Conservation (phyloP, 352 stramenopile species). For the Phytophthora quininea region DNA sequence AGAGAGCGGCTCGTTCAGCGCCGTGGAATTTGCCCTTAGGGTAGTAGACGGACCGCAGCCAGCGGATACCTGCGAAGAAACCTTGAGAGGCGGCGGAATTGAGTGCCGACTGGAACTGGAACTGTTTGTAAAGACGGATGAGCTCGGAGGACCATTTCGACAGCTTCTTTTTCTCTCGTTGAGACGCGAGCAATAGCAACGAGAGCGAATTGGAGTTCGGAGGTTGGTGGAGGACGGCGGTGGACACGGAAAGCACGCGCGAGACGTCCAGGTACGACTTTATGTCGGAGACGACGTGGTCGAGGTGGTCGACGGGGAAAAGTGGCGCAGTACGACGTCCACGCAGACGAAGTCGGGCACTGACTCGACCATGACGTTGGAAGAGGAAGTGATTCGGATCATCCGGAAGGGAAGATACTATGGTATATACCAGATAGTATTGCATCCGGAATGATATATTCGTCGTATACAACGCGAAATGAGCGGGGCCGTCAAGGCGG, state of each 20-base stretch:
- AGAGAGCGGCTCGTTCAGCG: conserved; percentile 40
- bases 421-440: not conserved
- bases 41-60: conserved; percentile 37
- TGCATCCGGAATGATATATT: conserved; percentile 3
- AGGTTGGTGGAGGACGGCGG: conserved; percentile 30
- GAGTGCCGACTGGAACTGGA: conserved; percentile 40
- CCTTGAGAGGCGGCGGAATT: conserved; percentile 35
- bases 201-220: conserved; percentile 15
- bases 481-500: too few species aligned
- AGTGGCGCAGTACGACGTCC: conserved; percentile 35
- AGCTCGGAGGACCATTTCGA: conserved; percentile 43
- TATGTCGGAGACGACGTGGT: conserved; percentile 31
- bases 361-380: not conserved
- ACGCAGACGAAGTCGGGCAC: conserved; percentile 32
- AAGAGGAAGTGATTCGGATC: too few species aligned
- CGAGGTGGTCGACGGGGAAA: conserved; percentile 27
- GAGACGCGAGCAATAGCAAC: conserved; percentile 36
- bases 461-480: conserved; percentile 6
- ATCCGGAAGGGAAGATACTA: too few species aligned
- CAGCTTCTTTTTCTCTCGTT: conserved; percentile 36
- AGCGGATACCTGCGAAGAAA: conserved; percentile 29
- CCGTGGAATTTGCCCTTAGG: conserved; percentile 46
- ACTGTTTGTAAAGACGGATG: conserved; percentile 40
- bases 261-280: conserved; percentile 44
- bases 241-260: conserved; percentile 31